Percentiles rank a stretch among this genome's conserved stretches.
Evolutionary conservation across 164 flowering plant species (phyloP).

Genomic region (Liriodendron chinense): DNA sequence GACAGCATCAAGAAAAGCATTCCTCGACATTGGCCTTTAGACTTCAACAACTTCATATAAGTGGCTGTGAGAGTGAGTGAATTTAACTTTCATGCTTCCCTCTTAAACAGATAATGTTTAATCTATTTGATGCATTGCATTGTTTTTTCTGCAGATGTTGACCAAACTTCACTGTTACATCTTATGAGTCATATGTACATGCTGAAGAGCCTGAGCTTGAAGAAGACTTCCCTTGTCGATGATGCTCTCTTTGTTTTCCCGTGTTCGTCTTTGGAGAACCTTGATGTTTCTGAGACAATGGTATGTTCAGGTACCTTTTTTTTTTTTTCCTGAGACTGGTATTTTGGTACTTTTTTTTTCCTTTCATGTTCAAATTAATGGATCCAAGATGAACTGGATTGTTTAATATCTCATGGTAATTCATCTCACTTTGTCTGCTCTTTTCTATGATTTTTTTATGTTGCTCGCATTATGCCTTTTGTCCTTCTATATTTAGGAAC

Average conservation of each 20-base stretch:
- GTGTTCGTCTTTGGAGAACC: constrained; percentile 59
- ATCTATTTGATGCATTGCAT: neutral
- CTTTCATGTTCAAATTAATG: neutral
- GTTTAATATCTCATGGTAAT: neutral
- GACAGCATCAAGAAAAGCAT: constrained; percentile 19
- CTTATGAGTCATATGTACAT: constrained; percentile 40
- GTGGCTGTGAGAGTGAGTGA: constrained; percentile 66
- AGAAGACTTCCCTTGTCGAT: constrained; percentile 46
- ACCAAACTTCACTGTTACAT: constrained; percentile 37
- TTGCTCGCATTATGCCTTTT: too few species aligned
- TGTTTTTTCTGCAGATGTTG: constrained; percentile 42
- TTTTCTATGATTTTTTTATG: too few species aligned
- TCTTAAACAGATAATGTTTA: neutral
- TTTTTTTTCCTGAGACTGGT: constrained; percentile 41
- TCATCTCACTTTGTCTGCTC: neutral
- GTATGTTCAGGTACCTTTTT: constrained; percentile 27
- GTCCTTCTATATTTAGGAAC: too few species aligned
- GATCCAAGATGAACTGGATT: neutral
- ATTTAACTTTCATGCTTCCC: neutral
- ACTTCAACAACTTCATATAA: constrained; percentile 58
- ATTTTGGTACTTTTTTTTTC: neutral
- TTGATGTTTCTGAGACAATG: constrained; percentile 74
- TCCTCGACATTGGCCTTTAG: constrained; percentile 33
- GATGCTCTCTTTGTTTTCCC: constrained; percentile 40
- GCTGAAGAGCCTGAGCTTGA: constrained; percentile 60